Base-by-base conservation (phyloP, 176 grass and related monocot species). In the Eragrostis curvula region DNA sequence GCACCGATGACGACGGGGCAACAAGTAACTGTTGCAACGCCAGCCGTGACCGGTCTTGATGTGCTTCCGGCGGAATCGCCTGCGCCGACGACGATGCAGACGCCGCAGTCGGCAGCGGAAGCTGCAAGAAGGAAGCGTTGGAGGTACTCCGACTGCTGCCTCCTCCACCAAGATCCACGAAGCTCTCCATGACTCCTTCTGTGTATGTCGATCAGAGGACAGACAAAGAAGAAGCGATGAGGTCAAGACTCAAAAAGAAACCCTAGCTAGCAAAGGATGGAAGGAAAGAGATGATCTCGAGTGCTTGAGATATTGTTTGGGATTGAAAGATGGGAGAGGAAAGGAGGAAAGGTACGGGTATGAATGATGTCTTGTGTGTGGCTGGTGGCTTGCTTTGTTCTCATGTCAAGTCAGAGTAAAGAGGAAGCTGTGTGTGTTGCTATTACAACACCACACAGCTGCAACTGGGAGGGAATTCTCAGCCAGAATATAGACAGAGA, bases 351-450 rank as follows among this genome's bases (percentile, higher is more conserved):
- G 65, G 76, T 60, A 71, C 61, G 65, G 51, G 74, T 25, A 64
- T 79, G 78, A 78, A 65, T 90, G 80, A 55, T 79, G 79, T 42
- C 75, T 70, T 42, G 73, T 56, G 75, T 56, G 55, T 70, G 85
- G 84, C 90, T 85, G 88, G 92, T 95, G 88, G 82, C 73, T 82
- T 15, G 91, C 92, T 93, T 95, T 81, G 87, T 98, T 95, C 88
- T 83, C 25, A 88, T 75, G 86, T 95, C 92, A 98, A 93, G 89
- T 98, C 96, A 91, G 79, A 85, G 84, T 65, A 82, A 83, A 93
- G 76, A 79, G 30, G 75, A 82, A 83, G 87, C 79, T 70, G 81
- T 64, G 55, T 21, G 63, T 12, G 66, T 69, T 53, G 69, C 51
- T 42, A 30, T 36, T 58, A 25, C 74, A 66, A 32, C 60, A 23